Conservation (phyloP, 768 basidiomycete genomes). For the Russula abietina region DNA sequence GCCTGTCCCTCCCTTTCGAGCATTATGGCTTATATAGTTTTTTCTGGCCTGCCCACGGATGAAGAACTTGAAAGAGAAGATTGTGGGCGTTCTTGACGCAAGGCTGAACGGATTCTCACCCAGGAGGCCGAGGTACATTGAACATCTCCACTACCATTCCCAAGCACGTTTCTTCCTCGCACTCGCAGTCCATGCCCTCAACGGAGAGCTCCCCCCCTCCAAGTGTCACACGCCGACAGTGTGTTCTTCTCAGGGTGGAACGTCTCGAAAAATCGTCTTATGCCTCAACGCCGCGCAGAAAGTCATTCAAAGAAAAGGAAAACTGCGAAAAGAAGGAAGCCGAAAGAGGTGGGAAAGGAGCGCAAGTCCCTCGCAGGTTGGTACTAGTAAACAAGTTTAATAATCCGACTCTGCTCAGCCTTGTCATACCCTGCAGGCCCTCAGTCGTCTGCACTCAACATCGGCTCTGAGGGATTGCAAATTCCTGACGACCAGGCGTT, state of each 20-base stretch:
- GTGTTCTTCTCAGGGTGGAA: conserved; percentile 53
- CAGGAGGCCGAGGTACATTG: conserved; percentile 68
- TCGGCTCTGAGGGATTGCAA: too few species aligned
- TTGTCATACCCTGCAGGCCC: conserved; percentile 43
- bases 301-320: conserved; percentile 66
- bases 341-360: conserved; percentile 43
- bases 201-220: conserved; percentile 36
- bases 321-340: conserved; percentile 38
- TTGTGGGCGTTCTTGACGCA: conserved; percentile 64
- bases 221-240: conserved; percentile 62
- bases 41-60: conserved; percentile 55
- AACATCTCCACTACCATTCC: conserved; percentile 35
- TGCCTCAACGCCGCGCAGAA: conserved; percentile 88
- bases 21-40: too few species aligned
- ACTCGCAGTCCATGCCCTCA: conserved; percentile 45
- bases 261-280: conserved; percentile 63
- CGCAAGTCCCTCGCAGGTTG: conserved; percentile 37
- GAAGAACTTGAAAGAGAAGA: conserved; percentile 81
- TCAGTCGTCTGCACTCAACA: too few species aligned
- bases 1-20: too few species aligned
- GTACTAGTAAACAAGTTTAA: conserved; percentile 45
- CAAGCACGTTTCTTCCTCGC: conserved; percentile 53
- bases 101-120: conserved; percentile 72
- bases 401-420: conserved; percentile 55
- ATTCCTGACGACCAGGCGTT: too few species aligned